Evolutionary conservation across 2,329 filamentous ascomycete genomes (phyloP), one percentile per base, ranked within the genome.

Genomic region (Sclerotinia borealis): DNA sequence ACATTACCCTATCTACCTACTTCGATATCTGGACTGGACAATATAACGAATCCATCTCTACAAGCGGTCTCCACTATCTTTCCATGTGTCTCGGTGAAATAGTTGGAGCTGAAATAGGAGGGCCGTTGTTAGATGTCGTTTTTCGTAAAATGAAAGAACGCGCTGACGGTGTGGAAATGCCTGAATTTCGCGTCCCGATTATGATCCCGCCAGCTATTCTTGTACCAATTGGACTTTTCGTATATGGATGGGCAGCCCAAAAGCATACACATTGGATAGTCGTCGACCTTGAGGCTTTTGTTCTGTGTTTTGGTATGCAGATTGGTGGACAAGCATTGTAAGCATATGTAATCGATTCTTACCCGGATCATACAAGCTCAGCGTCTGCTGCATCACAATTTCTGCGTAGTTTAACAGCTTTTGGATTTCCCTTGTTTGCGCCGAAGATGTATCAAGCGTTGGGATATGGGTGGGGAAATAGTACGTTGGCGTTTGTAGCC

Each of bases 141-240:
- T 71, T 59, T 39, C 34, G 41, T 4, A 41, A 59, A 37, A 36
- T 64, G 49, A 59, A 65, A 15, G 36, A 45, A 17, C 61, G 63
- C 19, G 29, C 63, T 75, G 81, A 81, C 0, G 75, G 84, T 84
- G 0, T 84, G 87, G 66, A 69, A 80, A 85, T 25, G 76, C 86
- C 87, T 0, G 87, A 90, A 67, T 85, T 83, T 68, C 82, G 86
- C 15, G 76, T 87, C 0, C 86, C 85, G 0, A 75, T 87, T 0
- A 82, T 85, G 74, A 68, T 83, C 17, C 76, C 82, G 0, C 82
- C 81, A 0, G 79, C 79, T 0, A 49, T 88, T 0, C 64, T 86
- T 2, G 60, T 85, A 0, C 85, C 84, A 0, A 74, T 86, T 11
- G 79, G 80, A 1, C 75, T 86, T 0, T 78, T 85, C 61, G 76